Evolutionary conservation across 805 yeast species (phyloP).

Genomic region (Sugiyamaella valdiviana): DNA sequence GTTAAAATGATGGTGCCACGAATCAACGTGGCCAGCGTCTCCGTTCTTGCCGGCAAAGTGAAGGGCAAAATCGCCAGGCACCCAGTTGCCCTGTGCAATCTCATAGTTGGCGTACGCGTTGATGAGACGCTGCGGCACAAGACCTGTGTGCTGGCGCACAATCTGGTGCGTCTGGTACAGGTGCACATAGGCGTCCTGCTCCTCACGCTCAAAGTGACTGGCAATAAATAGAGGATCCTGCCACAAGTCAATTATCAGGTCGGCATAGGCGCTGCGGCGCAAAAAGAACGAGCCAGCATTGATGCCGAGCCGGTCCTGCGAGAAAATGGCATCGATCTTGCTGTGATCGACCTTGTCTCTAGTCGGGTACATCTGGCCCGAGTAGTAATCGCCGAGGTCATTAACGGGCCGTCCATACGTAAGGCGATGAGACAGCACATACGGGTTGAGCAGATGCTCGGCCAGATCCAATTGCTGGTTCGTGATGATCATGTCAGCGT

Average conservation of each 20-base stretch:
- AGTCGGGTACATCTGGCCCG: constrained; percentile 6
- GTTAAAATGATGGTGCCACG: neutral
- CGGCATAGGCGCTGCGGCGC: constrained; percentile 20
- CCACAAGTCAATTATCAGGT: constrained; percentile 28
- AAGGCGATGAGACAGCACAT: constrained; percentile 22
- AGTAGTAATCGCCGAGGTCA: constrained; percentile 12
- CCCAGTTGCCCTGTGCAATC: constrained; percentile 5
- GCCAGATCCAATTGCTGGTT: constrained; percentile 27
- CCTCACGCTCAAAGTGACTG: constrained; percentile 17
- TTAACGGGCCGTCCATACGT: constrained; percentile 22
- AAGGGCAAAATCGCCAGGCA: constrained; percentile 27
- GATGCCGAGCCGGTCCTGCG: constrained; percentile 27
- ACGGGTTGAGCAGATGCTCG: constrained; percentile 25
- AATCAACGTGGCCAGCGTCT: neutral
- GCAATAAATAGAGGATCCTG: constrained; percentile 20
- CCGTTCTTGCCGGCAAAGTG: constrained; percentile 20
- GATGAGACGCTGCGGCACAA: constrained; percentile 29
- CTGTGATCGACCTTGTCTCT: constrained; percentile 11
- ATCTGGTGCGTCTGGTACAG: constrained; percentile 17
- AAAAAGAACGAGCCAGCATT: constrained; percentile 33
- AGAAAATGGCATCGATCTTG: constrained; percentile 24
- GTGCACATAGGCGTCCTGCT: constrained; percentile 25
- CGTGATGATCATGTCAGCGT: constrained; percentile 32
- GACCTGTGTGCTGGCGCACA: constrained; percentile 24
- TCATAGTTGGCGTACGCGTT: constrained; percentile 24